These are phyloP conservation scores for Striga asiatica DNA, from an alignment of 257 asterid species.

Conservation along the genomic window DNA sequence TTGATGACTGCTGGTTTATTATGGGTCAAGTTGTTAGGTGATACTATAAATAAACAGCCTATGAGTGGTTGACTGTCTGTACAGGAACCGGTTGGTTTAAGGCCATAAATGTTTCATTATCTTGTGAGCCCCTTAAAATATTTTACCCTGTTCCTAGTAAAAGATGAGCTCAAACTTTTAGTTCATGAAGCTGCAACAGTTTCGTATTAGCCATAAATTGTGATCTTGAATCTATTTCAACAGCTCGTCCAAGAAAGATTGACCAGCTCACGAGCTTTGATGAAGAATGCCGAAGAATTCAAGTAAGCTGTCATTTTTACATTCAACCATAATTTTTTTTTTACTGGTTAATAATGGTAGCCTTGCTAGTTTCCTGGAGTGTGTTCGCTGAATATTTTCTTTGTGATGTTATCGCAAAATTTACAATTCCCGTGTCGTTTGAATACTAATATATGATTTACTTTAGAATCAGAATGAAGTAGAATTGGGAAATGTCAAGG, in stretches of 20 bases:
- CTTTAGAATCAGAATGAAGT: slow-evolving; percentile 34
- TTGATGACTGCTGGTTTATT: slow-evolving; percentile 19
- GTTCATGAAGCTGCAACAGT: neutral
- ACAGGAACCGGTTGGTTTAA: slow-evolving; percentile 14
- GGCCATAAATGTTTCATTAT: slow-evolving; percentile 13
- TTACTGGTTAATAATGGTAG: neutral
- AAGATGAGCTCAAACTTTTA: neutral
- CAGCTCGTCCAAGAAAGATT: slow-evolving; percentile 30
- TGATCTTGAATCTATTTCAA: slow-evolving; percentile 10
- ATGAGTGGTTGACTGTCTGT: slow-evolving; percentile 9
- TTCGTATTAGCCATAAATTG: neutral
- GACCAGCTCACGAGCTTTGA: slow-evolving; percentile 26
- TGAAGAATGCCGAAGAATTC: slow-evolving; percentile 29
- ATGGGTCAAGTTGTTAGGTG: slow-evolving; percentile 23
- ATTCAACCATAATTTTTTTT: neutral
- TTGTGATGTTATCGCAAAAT: too few species aligned
- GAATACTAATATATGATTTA: neutral
- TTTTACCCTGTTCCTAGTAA: neutral
- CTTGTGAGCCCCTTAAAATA: slow-evolving; percentile 11
- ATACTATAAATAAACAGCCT: slow-evolving; percentile 16
- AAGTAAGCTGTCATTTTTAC: slow-evolving; percentile 24
- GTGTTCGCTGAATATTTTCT: too few species aligned
- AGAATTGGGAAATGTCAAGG: slow-evolving; percentile 21
- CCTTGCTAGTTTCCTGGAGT: neutral
- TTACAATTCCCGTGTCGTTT: too few species aligned